phyloP scores from a whole-genome alignment of 78 protist genomes.

The Emiliania huxleyi region DNA sequence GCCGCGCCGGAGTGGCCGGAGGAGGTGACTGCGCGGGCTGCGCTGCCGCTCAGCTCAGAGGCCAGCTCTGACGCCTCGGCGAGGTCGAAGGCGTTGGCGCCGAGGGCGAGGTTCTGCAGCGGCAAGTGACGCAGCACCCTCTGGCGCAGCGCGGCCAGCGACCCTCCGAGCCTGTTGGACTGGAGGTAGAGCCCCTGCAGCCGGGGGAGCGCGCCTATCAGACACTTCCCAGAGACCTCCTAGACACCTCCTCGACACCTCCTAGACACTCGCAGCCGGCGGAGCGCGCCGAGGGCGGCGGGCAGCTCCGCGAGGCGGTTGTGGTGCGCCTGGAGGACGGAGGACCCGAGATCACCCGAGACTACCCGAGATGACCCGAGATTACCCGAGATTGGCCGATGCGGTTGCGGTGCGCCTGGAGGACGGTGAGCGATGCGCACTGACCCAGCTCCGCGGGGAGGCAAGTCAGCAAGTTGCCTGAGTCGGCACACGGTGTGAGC shows the following conservation, averaged over 20 bases:
- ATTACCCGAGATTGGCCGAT: too few species aligned
- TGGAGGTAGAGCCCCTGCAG: neutral
- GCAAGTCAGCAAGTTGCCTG: neutral
- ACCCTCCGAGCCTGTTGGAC: neutral
- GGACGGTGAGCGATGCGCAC: neutral
- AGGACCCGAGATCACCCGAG: too few species aligned
- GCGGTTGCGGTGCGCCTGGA: too few species aligned
- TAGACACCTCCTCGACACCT: too few species aligned
- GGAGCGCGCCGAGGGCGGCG: too few species aligned
- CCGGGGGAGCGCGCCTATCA: neutral
- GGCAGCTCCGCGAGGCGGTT: neutral
- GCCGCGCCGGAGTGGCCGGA: too few species aligned
- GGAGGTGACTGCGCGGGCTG: too few species aligned
- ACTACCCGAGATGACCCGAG: too few species aligned
- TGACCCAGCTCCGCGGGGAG: neutral
- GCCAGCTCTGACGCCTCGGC: neutral
- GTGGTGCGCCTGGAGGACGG: neutral
- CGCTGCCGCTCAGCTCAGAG: too few species aligned
- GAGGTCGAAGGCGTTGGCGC: neutral
- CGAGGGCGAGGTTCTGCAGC: neutral
- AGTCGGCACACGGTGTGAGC: too few species aligned
- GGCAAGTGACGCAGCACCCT: neutral
- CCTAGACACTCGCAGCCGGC: too few species aligned
- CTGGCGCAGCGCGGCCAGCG: neutral
- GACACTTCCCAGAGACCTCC: too few species aligned